Percentiles rank a stretch among this genome's conserved stretches.
These are phyloP conservation scores for Paradendryphiella salina DNA, from an alignment of 2,329 filamentous ascomycete species.

Conservation along the genomic window DNA sequence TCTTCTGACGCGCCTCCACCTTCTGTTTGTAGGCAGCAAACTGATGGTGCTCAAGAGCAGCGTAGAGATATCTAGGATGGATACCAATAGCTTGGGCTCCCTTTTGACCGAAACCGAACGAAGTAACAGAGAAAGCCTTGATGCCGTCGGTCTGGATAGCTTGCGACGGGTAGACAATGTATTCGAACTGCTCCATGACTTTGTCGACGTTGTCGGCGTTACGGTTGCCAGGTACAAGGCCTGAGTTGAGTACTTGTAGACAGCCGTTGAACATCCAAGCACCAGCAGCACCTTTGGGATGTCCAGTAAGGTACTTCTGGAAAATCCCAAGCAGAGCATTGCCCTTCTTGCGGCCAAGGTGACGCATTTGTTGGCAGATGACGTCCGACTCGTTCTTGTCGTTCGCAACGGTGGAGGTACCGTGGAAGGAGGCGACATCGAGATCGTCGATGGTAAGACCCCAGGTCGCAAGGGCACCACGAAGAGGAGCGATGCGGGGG, in stretches of 20 bases:
- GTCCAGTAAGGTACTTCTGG: conserved; percentile 98
- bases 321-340: conserved; percentile 96
- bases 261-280: conserved; percentile 99
- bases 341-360: conserved; percentile 93
- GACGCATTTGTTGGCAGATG: conserved; percentile 92
- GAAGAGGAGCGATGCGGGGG: conserved; percentile 87
- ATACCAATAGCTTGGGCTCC: conserved; percentile 96
- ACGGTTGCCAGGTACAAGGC: conserved; percentile 92
- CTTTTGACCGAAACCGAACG: conserved; percentile 99
- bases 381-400: conserved; percentile 99
- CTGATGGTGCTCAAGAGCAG: conserved; percentile 83
- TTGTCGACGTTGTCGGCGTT: conserved; percentile 98
- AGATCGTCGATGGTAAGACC: conserved; percentile 96
- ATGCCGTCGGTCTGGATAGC: conserved; percentile 96
- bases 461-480: conserved; percentile 95
- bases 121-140: conserved; percentile 98
- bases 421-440: conserved; percentile 95
- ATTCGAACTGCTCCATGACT: conserved; percentile 95
- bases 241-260: conserved; percentile 90
- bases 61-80: conserved; percentile 93
- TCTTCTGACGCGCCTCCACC: conserved; percentile 94
- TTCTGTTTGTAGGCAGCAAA: conserved; percentile 83
- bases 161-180: conserved; percentile 95
- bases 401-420: conserved; percentile 96
- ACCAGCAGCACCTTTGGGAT: conserved; percentile 98